Evolutionary conservation across 192 early-diverging fungal species (phyloP), one percentile per base, ranked within the genome.

Genomic region (Thoreauomyces humboldtii): DNA sequence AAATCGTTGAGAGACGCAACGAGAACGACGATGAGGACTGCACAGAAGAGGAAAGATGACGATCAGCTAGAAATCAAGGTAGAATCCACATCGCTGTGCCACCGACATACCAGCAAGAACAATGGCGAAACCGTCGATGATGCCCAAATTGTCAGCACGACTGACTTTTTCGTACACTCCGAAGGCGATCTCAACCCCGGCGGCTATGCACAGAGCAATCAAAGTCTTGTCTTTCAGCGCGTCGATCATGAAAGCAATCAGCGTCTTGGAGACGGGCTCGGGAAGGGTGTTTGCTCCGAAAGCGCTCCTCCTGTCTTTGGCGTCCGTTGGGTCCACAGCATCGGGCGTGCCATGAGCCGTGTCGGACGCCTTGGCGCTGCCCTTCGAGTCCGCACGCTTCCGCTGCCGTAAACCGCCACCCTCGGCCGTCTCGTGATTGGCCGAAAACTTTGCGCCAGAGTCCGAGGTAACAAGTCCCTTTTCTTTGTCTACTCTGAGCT

Each of bases 21-120:
- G 58, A 95, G 79, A 48, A 95, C 91, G 28, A 98, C 94, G 11
- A 93, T 88, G 17, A 91, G 64, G 33, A 98, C 95, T 42, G 88
- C 81, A 45, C 11, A 67, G 7, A 7, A 41, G 0, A 12, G n/a
- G 38, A 41, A 41, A 41, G n/a, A n/a, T 12, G 38, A 41, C 9
- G n/a, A 41, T 12, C 11, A 41, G n/a, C 9, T 12, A 41, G 38
- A 41, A 41, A 41, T 12, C 9, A n/a, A 41, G 38, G n/a, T 9
- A 1, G 19, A 29, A 63, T 48, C 47, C 47, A 24, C 47, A 9
- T 48, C 47, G 7, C 12, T 48, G 12, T 24, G 17, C 62, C 45
- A 70, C 36, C 22, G 44, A 71, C 69, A 38, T 59, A 83, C 77
- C 76, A 28, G 81, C 81, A 68, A 88, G 76, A 51, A 91, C 73